Conservation (phyloP, 2,329 filamentous ascomycete species). For the Lizonia empirigonia region DNA sequence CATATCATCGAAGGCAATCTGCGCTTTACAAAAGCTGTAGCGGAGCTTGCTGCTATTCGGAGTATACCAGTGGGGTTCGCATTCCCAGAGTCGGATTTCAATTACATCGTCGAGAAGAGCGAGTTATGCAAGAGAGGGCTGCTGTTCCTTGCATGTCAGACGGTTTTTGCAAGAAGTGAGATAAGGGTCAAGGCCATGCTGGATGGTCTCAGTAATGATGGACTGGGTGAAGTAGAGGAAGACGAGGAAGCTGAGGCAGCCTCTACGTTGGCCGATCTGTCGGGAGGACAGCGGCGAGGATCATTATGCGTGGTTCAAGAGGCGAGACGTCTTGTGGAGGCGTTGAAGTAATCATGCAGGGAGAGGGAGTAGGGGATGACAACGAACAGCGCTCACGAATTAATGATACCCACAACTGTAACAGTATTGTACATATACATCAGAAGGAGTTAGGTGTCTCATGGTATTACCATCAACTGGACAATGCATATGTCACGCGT, state of each 20-base stretch:
- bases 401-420: conserved; percentile 12
- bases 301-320: conserved; percentile 4
- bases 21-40: conserved; percentile 25
- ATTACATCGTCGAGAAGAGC: conserved; percentile 18
- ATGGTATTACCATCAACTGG: too few species aligned
- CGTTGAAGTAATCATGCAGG: conserved; percentile 5
- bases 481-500: not conserved
- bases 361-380: not conserved
- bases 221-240: conserved; percentile 9
- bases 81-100: conserved; percentile 39
- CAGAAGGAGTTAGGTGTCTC: not conserved
- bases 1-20: conserved; percentile 28
- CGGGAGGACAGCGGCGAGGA: not conserved
- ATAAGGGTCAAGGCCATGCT: conserved; percentile 31
- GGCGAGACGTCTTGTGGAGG: conserved; percentile 3
- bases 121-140: conserved; percentile 27
- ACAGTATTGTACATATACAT: not conserved
- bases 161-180: conserved; percentile 37
- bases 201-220: conserved; percentile 21
- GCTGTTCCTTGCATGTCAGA: conserved; percentile 36
- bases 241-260: not conserved
- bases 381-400: not conserved
- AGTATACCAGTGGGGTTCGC: conserved; percentile 31
- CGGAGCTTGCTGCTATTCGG: conserved; percentile 13
- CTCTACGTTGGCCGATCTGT: not conserved